Conservation (phyloP, 2,329 filamentous ascomycete species). For the Aspergillus nomiae region DNA sequence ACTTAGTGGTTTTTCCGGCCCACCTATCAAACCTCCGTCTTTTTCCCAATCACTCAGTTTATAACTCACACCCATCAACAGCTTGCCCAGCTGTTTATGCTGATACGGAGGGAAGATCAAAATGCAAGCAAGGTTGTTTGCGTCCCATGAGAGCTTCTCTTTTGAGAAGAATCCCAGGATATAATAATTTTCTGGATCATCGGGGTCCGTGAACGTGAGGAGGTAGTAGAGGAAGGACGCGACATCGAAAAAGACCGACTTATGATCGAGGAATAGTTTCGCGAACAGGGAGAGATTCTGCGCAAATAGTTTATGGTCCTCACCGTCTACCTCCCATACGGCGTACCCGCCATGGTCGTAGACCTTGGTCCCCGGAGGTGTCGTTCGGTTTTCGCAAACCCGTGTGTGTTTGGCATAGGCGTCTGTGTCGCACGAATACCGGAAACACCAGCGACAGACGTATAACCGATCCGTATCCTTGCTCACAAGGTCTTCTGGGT, state of each 20-base stretch:
- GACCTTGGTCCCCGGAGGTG: slow-evolving; percentile 69
- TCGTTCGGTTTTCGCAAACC: slow-evolving; percentile 57
- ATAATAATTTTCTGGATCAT: slow-evolving; percentile 48
- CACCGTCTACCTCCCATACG: slow-evolving; percentile 91
- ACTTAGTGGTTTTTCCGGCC: slow-evolving; percentile 90
- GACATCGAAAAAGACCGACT: slow-evolving; percentile 97
- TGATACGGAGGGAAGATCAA: slow-evolving; percentile 96
- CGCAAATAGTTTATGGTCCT: slow-evolving; percentile 83
- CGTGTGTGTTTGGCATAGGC: slow-evolving; percentile 42
- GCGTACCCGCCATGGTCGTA: slow-evolving; percentile 81
- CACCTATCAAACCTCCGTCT: slow-evolving; percentile 70
- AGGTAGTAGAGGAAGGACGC: slow-evolving; percentile 93
- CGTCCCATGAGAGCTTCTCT: slow-evolving; percentile 98
- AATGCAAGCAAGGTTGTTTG: slow-evolving; percentile 96
- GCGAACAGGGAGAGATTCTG: slow-evolving; percentile 96
- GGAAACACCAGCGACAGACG: slow-evolving; percentile 92
- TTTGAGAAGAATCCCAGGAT: slow-evolving; percentile 98
- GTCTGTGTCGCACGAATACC: slow-evolving; percentile 65
- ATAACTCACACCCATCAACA: slow-evolving; percentile 92
- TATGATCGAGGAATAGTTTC: slow-evolving; percentile 96
- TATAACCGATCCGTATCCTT: slow-evolving; percentile 66
- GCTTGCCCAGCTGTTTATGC: slow-evolving; percentile 79
- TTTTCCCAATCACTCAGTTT: slow-evolving; percentile 80
- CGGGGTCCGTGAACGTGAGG: slow-evolving; percentile 70
- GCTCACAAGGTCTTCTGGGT: slow-evolving; percentile 67